Conservation (phyloP, 2,329 filamentous ascomycete species). For the Cladosporium sp. region DNA sequence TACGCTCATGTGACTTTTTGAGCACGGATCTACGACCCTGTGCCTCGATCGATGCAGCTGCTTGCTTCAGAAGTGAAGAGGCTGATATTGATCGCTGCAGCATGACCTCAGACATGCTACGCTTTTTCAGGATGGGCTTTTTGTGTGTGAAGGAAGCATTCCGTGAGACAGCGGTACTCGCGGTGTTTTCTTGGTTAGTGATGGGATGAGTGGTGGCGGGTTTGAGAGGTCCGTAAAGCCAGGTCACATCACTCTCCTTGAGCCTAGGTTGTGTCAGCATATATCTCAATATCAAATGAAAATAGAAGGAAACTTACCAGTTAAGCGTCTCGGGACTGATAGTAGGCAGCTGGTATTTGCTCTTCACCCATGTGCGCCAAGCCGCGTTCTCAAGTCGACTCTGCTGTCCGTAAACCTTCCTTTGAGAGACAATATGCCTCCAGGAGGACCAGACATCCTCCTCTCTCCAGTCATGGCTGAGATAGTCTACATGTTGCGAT, state of each 20-base stretch:
- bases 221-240: conserved; percentile 92
- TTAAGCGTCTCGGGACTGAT: conserved; percentile 89
- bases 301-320: conserved; percentile 59
- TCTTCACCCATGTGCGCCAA: conserved; percentile 95
- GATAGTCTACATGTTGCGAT: conserved; percentile 88
- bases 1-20: conserved; percentile 70
- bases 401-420: conserved; percentile 74
- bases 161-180: conserved; percentile 54
- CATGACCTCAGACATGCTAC: conserved; percentile 94
- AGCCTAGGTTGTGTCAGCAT: conserved; percentile 58
- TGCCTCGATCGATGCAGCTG: conserved; percentile 78
- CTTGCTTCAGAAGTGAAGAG: conserved; percentile 84
- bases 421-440: conserved; percentile 82
- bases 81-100: conserved; percentile 83
- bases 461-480: conserved; percentile 88
- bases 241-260: conserved; percentile 95
- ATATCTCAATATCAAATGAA: background rate
- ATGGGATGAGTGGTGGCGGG: conserved; percentile 58
- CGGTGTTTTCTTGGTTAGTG: conserved; percentile 45
- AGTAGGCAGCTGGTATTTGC: conserved; percentile 80
- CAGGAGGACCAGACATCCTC: conserved; percentile 98
- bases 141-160: conserved; percentile 68
- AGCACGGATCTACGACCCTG: conserved; percentile 67
- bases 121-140: conserved; percentile 94
- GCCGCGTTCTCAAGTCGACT: conserved; percentile 89